Evolutionary conservation across 176 grass and related monocot genomes (phyloP).

Genomic region (Avena sativa): DNA sequence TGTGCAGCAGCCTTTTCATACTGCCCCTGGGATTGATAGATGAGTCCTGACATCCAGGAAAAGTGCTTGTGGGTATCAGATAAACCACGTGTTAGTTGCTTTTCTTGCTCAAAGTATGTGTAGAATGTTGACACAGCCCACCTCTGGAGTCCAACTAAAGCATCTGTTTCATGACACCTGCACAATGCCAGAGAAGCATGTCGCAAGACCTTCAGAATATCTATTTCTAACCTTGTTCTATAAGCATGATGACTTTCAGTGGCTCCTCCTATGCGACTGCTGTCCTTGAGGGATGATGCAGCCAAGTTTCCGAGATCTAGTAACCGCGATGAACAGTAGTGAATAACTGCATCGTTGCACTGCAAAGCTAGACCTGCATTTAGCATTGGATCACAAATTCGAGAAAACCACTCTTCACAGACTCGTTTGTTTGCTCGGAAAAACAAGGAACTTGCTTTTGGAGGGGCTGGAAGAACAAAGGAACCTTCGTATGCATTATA

Average conservation of each 20-base stretch:
- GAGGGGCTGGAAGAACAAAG: slow-evolving; percentile 71
- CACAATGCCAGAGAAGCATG: slow-evolving; percentile 90
- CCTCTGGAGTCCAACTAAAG: slow-evolving; percentile 84
- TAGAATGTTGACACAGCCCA: slow-evolving; percentile 76
- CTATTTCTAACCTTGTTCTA: slow-evolving; percentile 72
- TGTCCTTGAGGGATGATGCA: slow-evolving; percentile 73
- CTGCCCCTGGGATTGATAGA: slow-evolving; percentile 82
- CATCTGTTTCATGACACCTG: slow-evolving; percentile 81
- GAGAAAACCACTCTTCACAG: slow-evolving; percentile 98
- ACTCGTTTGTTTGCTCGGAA: slow-evolving; percentile 96
- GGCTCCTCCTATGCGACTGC: slow-evolving; percentile 51
- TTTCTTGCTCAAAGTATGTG: slow-evolving; percentile 69
- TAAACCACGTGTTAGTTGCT: slow-evolving; percentile 44
- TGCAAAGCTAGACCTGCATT: slow-evolving; percentile 88
- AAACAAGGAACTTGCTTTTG: slow-evolving; percentile 83
- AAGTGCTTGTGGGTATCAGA: slow-evolving; percentile 61
- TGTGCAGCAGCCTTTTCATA: slow-evolving; percentile 95
- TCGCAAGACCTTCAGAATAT: slow-evolving; percentile 76
- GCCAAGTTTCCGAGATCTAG: slow-evolving; percentile 74
- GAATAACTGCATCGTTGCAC: slow-evolving; percentile 76
- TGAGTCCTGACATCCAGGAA: slow-evolving; percentile 93
- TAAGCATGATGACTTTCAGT: slow-evolving; percentile 61
- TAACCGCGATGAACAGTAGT: slow-evolving; percentile 75
- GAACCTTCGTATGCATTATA: slow-evolving; percentile 99
- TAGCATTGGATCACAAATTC: slow-evolving; percentile 98